phyloP scores from a whole-genome alignment of 495 filamentous ascomycete species.

The Pseudoneurospora amorphoporcata region DNA sequence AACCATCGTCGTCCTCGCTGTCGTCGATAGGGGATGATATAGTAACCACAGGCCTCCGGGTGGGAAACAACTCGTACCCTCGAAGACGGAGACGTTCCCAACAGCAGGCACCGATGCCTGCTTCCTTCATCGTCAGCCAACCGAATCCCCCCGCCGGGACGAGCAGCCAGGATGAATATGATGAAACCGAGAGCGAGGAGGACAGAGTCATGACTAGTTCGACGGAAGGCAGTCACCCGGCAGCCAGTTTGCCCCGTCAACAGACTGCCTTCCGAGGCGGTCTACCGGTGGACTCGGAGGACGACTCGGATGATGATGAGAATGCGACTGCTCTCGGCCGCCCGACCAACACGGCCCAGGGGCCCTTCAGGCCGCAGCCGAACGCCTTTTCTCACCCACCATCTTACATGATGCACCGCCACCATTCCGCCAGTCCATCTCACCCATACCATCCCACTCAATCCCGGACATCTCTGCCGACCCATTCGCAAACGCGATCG shows the following conservation, averaged over 20 bases:
- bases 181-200: slow-evolving; percentile 43
- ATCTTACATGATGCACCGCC: slow-evolving; percentile 40
- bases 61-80: slow-evolving; percentile 45
- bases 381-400: slow-evolving; percentile 86
- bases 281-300: slow-evolving; percentile 14
- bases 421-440: slow-evolving; percentile 32
- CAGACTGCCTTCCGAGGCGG: slow-evolving; percentile 8
- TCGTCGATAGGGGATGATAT: slow-evolving; percentile 84
- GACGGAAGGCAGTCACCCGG: slow-evolving; percentile 55
- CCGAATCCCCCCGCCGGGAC: slow-evolving; percentile 41
- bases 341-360: slow-evolving; percentile 33
- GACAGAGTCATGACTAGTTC: slow-evolving; percentile 79
- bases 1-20: slow-evolving; percentile 81
- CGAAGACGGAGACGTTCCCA: slow-evolving; percentile 47
- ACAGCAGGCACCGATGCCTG: slow-evolving; percentile 30
- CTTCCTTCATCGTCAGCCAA: slow-evolving; percentile 24
- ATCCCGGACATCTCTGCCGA: slow-evolving; percentile 29
- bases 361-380: slow-evolving; percentile 69
- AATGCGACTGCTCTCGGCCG: slow-evolving; percentile 68
- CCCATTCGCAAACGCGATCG: slow-evolving; percentile 28
- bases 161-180: slow-evolving; percentile 87
- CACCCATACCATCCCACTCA: slow-evolving; percentile 30
- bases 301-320: slow-evolving; percentile 53
- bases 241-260: slow-evolving; percentile 11
- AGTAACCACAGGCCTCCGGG: slow-evolving; percentile 71